Evolutionary conservation across 495 filamentous ascomycete species (phyloP).

Genomic region (Penicillium crystallinum): DNA sequence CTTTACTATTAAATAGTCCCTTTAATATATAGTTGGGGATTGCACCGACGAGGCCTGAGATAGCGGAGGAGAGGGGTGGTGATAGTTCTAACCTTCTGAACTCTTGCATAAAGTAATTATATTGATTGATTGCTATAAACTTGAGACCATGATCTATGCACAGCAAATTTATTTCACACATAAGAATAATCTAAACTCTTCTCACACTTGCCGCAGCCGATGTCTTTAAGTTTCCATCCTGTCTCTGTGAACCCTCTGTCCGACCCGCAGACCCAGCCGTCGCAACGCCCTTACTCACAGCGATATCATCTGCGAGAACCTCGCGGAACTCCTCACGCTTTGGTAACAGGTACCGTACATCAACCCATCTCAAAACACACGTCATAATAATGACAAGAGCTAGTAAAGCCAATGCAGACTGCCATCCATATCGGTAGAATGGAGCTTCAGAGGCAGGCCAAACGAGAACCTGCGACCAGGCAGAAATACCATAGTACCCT

Average conservation of each 20-base stretch:
- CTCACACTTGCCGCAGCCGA: neutral
- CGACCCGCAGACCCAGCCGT: neutral
- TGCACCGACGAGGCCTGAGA: too few species aligned
- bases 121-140: too few species aligned
- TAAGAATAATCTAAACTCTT: neutral
- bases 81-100: too few species aligned
- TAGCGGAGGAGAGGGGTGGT: too few species aligned
- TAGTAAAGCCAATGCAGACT: conserved; percentile 22
- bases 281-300: conserved; percentile 10
- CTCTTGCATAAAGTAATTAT: too few species aligned
- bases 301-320: conserved; percentile 12
- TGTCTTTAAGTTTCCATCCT: neutral
- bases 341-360: conserved; percentile 24
- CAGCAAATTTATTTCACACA: too few species aligned
- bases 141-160: too few species aligned
- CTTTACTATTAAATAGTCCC: conserved; percentile 30
- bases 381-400: conserved; percentile 32
- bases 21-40: too few species aligned
- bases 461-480: conserved; percentile 30
- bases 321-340: conserved; percentile 23
- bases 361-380: conserved; percentile 18
- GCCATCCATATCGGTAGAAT: conserved; percentile 29
- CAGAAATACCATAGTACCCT: conserved; percentile 29
- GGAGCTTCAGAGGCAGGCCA: conserved; percentile 31
- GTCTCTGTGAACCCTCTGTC: neutral